phyloP scores from a whole-genome alignment of 2,329 filamentous ascomycete species.

The Talaromyces sp. region DNA sequence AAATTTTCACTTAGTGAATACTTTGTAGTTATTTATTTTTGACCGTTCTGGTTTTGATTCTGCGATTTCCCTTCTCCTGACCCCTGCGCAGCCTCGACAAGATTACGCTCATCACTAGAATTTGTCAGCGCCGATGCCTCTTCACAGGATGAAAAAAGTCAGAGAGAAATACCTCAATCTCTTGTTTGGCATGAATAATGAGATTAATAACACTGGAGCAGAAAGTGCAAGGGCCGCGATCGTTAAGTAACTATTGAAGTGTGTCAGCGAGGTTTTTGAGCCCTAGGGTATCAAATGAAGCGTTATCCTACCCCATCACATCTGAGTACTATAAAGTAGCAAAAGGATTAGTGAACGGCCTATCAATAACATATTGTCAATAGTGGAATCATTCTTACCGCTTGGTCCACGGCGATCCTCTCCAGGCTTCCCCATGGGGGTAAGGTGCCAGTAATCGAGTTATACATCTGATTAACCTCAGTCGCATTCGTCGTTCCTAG shows the following conservation, averaged over 20 bases:
- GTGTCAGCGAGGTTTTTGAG: not conserved
- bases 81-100: not conserved
- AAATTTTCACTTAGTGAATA: not conserved
- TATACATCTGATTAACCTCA: slow-evolving; percentile 36
- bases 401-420: slow-evolving; percentile 38
- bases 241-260: not conserved
- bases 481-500: slow-evolving; percentile 29
- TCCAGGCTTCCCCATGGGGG: slow-evolving; percentile 39
- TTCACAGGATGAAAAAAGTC: not conserved
- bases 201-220: not conserved
- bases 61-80: not conserved
- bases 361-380: not conserved
- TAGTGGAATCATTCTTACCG: slow-evolving; percentile 17
- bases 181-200: slow-evolving; percentile 1
- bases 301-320: slow-evolving; percentile 1
- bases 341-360: not conserved
- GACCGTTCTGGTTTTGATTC: not conserved
- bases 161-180: not conserved
- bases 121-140: not conserved
- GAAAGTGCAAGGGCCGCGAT: slow-evolving; percentile 1
- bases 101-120: not conserved
- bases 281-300: not conserved
- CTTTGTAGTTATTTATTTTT: not conserved
- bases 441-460: slow-evolving; percentile 41
- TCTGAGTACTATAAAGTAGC: slow-evolving; percentile 1